A percentile compares a stretch with the other conserved stretches of the same genome.
Conservation (phyloP, 768 basidiomycete species). For the Amanita inopinata region DNA sequence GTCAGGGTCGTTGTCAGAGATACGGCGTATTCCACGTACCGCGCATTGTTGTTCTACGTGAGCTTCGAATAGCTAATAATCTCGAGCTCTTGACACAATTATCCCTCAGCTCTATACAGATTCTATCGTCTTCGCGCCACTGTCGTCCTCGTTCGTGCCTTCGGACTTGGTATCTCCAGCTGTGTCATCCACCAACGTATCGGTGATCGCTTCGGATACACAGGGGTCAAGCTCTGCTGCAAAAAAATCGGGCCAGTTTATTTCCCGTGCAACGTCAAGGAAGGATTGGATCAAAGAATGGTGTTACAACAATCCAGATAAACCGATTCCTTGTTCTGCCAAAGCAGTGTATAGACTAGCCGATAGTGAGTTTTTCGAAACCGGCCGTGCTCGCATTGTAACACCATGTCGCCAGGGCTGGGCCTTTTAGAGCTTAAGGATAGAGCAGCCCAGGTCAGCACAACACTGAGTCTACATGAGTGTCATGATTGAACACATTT, state of each 20-base stretch:
- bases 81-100: neutral
- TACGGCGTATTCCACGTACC: conserved; percentile 37
- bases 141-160: conserved; percentile 57
- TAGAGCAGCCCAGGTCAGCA: conserved; percentile 49
- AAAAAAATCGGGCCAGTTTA: conserved; percentile 16
- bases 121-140: conserved; percentile 72
- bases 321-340: conserved; percentile 67
- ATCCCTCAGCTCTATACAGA: conserved; percentile 72
- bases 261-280: conserved; percentile 18
- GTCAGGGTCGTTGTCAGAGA: conserved; percentile 37
- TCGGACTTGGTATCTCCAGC: conserved; percentile 20
- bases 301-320: conserved; percentile 47
- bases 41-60: conserved; percentile 65
- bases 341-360: conserved; percentile 80
- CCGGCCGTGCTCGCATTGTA: neutral
- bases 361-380: conserved; percentile 47
- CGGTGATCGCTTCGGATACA: conserved; percentile 22
- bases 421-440: conserved; percentile 65
- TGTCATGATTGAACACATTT: too few relatives aligned
- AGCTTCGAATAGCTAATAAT: conserved; percentile 13
- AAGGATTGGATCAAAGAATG: conserved; percentile 71
- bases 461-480: too few relatives aligned
- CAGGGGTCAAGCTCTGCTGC: conserved; percentile 17
- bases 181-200: conserved; percentile 14
- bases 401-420: conserved; percentile 36